Base-by-base conservation (phyloP, 2,329 filamentous ascomycete genomes). In the Uncinocarpus reesii region DNA sequence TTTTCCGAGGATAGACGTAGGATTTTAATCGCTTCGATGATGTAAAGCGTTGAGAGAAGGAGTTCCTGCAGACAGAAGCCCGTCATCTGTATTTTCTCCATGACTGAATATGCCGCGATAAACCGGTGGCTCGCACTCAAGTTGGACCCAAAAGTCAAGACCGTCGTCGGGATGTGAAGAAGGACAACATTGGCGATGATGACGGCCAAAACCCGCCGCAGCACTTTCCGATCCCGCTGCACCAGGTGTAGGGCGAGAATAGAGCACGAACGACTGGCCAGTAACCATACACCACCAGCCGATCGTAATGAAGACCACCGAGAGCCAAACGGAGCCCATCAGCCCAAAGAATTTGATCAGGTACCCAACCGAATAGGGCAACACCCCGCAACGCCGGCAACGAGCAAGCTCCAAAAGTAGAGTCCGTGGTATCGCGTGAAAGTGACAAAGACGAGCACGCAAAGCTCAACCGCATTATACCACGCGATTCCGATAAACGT, bases 1-100 rank as follows among this genome's bases (percentile, higher is more conserved):
- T 59, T 58, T 46, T 71, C 64, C 16, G 65, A 65, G 50, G 74
- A 68, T 7, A 71, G 55, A 6, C 67, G 67, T 45, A 78, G 63
- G 48, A 77, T 67, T 69, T 67, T 70, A 49, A 73, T 59, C 0
- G 76, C 75, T 53, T 78, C 73, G 58, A 62, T 64, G 48, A 79
- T 76, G 57, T 75, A 75, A 16, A 74, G 58, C 1, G 60, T 59
- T 2, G 71, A 73, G 23, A 75, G 65, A 48, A 72, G 62, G 37
- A 68, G 58, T 47, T 75, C 72, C 52, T 75, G 72, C 3, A 73
- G 31, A 42, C 67, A 73, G 55, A 75, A 75, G 29, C 71, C 60
- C 3, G 67, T 69, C 48, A 75, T 67, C 53, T 75, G 71, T 10
- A 75, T 60, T 53, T 70, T 69, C 49, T 75, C 72, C 57, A 70